Evolutionary conservation across 352 stramenopile species (phyloP), one percentile per base, ranked within the genome.

Genomic region (Hyphochytrium catenoides): DNA sequence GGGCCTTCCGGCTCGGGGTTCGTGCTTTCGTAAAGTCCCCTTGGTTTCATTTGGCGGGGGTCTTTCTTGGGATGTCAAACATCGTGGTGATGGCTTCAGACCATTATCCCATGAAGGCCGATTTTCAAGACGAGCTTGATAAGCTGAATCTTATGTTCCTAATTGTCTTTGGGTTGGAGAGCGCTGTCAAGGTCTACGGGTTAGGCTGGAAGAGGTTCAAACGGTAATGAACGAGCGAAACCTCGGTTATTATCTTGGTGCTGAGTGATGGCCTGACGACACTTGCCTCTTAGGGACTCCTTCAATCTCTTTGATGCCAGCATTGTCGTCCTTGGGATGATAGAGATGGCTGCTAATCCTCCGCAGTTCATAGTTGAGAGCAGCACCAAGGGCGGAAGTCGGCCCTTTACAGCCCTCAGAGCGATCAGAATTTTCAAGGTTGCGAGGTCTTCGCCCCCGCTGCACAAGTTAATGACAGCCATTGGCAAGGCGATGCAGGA

Each of bases 391-490:
- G 74, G 72, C 37, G 66, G 62, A 3, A 57, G 33, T 26, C 90
- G 74, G 16, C 72, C 76, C 0, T 49, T 95, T 12, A 55, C 79
- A 3, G 82, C 70, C 2, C 78, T 94, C 37, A 62, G 84, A 0
- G 48, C 94, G 6, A 87, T 93, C 36, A 59, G 81, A 16, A 61
- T 93, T 14, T 90, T 96, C 43, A 95, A 95, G 34, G 63, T 96
- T 15, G 79, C 83, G 16, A 71, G 76, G 15, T 56, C 81, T 26
- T 95, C 83, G 86, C 62, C 69, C 34, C 76, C 63, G 0, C 50
- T 96, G 20, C 69, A 84, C n/a, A 68, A 81, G 9, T 56, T 96
- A 8, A 49, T 95, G 4, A 43, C 63, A 9, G 83, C 86, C 40
- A 89, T 96, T n/a, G 43, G 49, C 14, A 54, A 67, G 18, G 82